Percentiles rank a stretch among this genome's conserved stretches.
Evolutionary conservation across 306 rosid species (phyloP).

Genomic region (Quercus engelmannii): DNA sequence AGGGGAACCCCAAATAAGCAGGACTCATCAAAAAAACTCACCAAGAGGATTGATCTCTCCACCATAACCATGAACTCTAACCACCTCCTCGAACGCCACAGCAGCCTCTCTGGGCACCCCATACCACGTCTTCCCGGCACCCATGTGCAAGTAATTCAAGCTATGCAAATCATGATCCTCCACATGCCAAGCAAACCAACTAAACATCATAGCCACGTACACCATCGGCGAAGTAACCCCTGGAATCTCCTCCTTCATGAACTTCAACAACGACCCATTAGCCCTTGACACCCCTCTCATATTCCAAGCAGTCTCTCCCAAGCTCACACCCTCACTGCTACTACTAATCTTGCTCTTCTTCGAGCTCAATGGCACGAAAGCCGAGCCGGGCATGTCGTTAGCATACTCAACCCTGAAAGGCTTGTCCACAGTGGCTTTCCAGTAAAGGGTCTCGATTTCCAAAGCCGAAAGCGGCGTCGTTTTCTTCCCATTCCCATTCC

Average conservation of each 20-base stretch:
- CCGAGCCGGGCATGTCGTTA: constrained; percentile 98
- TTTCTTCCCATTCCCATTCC: constrained; percentile 35
- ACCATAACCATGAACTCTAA: constrained; percentile 90
- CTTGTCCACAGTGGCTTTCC: constrained; percentile 93
- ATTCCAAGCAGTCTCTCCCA: constrained; percentile 93
- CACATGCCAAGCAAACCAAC: constrained; percentile 99
- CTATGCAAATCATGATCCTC: constrained; percentile 99
- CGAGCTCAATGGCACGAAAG: constrained; percentile 44
- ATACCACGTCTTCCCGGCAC: constrained; percentile 96
- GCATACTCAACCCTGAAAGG: constrained; percentile 95
- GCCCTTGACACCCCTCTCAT: constrained; percentile 90
- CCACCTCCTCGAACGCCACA: constrained; percentile 90
- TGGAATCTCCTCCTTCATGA: constrained; percentile 99
- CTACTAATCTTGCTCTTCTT: constrained; percentile 41
- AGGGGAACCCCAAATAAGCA: constrained; percentile 7
- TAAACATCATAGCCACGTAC: constrained; percentile 91
- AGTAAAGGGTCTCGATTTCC: constrained; percentile 77
- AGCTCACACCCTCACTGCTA: constrained; percentile 45
- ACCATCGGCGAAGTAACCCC: constrained; percentile 98
- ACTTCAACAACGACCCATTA: constrained; percentile 78
- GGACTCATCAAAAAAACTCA: constrained; percentile 37
- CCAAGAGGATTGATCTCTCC: constrained; percentile 98
- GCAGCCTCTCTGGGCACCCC: constrained; percentile 96
- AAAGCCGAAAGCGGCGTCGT: constrained; percentile 35
- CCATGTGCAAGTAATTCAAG: constrained; percentile 87